phyloP scores from a whole-genome alignment of 192 early-diverging fungal species.

The Coemansia sp. region DNA sequence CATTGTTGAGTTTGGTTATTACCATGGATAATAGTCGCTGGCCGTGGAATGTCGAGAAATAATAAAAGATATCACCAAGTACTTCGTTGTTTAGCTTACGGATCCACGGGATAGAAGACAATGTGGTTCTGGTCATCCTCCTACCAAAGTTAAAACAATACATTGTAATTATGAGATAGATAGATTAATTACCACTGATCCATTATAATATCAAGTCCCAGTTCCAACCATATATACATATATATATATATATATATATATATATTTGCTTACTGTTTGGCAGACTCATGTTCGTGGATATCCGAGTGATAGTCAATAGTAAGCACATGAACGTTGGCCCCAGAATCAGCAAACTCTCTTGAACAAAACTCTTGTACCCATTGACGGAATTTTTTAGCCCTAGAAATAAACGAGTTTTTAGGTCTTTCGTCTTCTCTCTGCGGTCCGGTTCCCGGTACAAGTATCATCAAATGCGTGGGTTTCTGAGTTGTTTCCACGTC shows the following conservation, averaged over 20 bases:
- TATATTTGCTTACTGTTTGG: constrained; percentile 22
- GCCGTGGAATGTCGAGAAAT: constrained; percentile 53
- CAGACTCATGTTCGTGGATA: constrained; percentile 28
- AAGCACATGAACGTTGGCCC: constrained; percentile 29
- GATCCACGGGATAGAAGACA: constrained; percentile 56
- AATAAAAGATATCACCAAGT: constrained; percentile 53
- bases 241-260: constrained; percentile 23
- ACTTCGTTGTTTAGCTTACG: constrained; percentile 48
- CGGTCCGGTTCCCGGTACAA: constrained; percentile 52
- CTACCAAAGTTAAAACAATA: not conserved
- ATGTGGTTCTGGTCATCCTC: constrained; percentile 46
- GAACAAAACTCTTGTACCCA: constrained; percentile 22
- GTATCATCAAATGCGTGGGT: constrained; percentile 37
- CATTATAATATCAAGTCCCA: no score
- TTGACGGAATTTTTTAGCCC: constrained; percentile 26
- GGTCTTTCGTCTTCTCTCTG: constrained; percentile 40
- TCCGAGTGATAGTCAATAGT: constrained; percentile 40
- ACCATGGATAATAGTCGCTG: constrained; percentile 56
- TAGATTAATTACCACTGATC: no score
- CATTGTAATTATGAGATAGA: no score
- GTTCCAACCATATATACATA: no score
- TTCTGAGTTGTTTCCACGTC: not conserved
- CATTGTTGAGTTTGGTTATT: constrained; percentile 57
- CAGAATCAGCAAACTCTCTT: constrained; percentile 23
- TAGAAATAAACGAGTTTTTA: constrained; percentile 35